Evolutionary conservation across 176 grass and related monocot species (phyloP).

Genomic region (Phoenix roebelenii): DNA sequence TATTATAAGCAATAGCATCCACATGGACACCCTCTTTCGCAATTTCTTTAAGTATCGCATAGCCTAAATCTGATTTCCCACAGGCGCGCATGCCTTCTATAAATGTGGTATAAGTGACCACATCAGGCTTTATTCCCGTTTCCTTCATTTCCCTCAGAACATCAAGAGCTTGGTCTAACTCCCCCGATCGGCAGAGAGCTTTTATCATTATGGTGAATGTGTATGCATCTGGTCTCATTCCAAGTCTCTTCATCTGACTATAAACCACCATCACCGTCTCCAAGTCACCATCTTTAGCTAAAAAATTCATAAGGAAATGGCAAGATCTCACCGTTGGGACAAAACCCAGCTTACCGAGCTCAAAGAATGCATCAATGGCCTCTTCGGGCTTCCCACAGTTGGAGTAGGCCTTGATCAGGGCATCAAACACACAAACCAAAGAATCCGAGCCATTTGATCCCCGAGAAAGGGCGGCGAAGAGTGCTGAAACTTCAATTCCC

Average conservation of each 20-base stretch:
- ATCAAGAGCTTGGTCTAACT: conserved; percentile 33
- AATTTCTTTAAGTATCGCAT: conserved; percentile 35
- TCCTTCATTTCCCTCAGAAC: conserved; percentile 39
- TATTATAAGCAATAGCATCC: conserved; percentile 49
- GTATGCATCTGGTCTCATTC: conserved; percentile 24
- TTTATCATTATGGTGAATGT: conserved; percentile 41
- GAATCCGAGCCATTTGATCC: conserved; percentile 1
- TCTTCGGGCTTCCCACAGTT: conserved; percentile 19
- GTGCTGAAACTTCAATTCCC: conserved; percentile 22
- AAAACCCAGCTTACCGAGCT: conserved; percentile 36
- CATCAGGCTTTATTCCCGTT: conserved; percentile 42
- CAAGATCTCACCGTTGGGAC: conserved; percentile 36
- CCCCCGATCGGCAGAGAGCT: conserved; percentile 36
- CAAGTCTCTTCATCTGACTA: conserved; percentile 30
- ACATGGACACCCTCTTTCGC: conserved; percentile 22
- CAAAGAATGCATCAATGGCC: conserved; percentile 26
- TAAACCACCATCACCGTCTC: conserved; percentile 33
- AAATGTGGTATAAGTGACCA: conserved; percentile 35
- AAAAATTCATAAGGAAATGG: conserved; percentile 41
- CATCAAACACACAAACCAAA: conserved; percentile 30
- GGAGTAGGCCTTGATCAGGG: conserved; percentile 44
- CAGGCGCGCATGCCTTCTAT: conserved; percentile 40
- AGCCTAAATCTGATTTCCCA: conserved; percentile 35
- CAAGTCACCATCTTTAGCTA: conserved; percentile 20
- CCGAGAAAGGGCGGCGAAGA: conserved; percentile 31